phyloP scores from a whole-genome alignment of 2,329 filamentous ascomycete genomes.

The Nannizzia gypsea region DNA sequence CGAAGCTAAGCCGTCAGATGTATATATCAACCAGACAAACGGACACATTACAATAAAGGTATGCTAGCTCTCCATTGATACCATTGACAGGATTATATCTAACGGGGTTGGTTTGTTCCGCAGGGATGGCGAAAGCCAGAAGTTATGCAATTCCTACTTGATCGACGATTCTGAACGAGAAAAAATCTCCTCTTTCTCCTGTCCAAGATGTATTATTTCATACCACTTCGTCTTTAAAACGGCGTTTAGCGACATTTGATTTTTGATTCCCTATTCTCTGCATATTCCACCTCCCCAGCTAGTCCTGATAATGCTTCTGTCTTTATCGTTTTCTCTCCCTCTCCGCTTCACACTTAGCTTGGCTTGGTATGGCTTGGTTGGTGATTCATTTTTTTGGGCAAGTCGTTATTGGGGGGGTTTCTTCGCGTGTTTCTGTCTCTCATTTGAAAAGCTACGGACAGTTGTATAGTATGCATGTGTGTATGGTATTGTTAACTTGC shows the following conservation, averaged over 20 bases:
- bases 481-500: not conserved
- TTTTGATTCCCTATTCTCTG: not conserved
- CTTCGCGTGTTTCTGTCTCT: not conserved
- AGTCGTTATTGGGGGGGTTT: not conserved
- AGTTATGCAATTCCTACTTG: slow-evolving; percentile 38
- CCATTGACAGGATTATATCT: not conserved
- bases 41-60: slow-evolving; percentile 67
- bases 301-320: not conserved
- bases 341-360: not conserved
- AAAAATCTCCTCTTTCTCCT: not conserved
- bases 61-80: slow-evolving; percentile 17
- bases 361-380: not conserved
- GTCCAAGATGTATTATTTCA: not conserved
- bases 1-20: slow-evolving; percentile 29
- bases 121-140: slow-evolving; percentile 42
- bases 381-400: not conserved
- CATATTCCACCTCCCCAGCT: not conserved
- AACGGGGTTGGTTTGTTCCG: not conserved
- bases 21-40: slow-evolving; percentile 49
- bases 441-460: not conserved
- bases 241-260: not conserved
- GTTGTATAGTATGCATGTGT: not conserved
- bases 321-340: not conserved
- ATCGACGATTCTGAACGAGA: slow-evolving; percentile 30
- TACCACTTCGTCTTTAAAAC: not conserved